Conservation (phyloP, 179 eudicot species). For the Beta lomatogona region DNA sequence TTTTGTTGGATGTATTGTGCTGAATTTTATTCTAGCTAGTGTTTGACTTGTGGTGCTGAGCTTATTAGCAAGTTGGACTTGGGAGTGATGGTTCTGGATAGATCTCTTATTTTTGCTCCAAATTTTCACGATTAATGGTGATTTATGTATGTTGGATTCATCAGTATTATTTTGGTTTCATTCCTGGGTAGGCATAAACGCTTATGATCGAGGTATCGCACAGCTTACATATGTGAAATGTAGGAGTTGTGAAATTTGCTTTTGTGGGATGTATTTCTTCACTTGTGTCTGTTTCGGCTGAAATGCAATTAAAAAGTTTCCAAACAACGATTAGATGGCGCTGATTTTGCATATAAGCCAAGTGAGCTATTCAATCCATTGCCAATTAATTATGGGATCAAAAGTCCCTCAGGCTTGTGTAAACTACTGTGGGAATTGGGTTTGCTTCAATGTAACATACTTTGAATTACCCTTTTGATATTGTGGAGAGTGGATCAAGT, state of each 20-base stretch:
- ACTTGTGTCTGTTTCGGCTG: neutral
- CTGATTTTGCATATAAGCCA: neutral
- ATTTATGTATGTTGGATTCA: neutral
- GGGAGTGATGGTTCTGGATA: neutral
- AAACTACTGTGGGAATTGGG: neutral
- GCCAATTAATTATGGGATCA: neutral
- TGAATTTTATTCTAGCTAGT: neutral
- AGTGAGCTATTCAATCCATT: neutral
- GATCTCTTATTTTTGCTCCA: neutral
- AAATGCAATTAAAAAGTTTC: neutral
- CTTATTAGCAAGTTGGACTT: neutral
- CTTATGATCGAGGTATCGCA: neutral
- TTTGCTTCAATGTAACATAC: neutral
- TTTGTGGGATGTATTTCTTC: neutral
- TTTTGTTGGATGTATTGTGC: neutral
- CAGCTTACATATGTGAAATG: neutral
- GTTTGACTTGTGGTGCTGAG: neutral
- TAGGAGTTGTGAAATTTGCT: neutral
- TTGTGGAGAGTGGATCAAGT: neutral
- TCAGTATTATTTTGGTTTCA: neutral
- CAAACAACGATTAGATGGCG: neutral
- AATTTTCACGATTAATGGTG: neutral
- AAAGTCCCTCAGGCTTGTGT: neutral
- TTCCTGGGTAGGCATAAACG: too few relatives aligned
- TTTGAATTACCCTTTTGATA: neutral